A percentile compares a stretch with the other conserved stretches of the same genome.
Evolutionary conservation across 2,329 filamentous ascomycete species (phyloP).

Genomic region (Alternaria brassicicola): DNA sequence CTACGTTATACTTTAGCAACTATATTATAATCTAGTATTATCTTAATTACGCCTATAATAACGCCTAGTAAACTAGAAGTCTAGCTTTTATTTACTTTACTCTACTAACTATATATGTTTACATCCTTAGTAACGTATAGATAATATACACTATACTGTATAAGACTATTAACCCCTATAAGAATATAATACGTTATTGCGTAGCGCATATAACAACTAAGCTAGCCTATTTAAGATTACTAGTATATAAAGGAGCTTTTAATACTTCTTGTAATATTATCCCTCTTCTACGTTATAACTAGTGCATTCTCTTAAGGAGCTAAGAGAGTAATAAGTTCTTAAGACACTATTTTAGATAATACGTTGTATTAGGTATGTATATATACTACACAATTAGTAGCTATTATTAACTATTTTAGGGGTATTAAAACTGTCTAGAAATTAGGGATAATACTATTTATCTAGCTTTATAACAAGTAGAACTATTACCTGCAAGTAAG

Average conservation of each 20-base stretch:
- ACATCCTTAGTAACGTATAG: not conserved
- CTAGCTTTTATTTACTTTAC: not conserved
- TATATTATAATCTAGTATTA: not conserved
- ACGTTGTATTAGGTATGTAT: slow-evolving; percentile 1
- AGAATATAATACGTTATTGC: not conserved
- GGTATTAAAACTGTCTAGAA: not conserved
- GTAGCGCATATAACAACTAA: not conserved
- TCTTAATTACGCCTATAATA: not conserved
- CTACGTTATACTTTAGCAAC: not conserved
- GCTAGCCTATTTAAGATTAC: not conserved
- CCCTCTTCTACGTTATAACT: not conserved
- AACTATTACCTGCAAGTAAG: not conserved
- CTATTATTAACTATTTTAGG: not conserved
- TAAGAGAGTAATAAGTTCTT: not conserved
- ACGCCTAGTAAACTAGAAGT: not conserved
- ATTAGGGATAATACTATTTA: not conserved
- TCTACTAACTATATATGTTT: not conserved
- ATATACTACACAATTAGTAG: not conserved
- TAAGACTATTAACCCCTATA: not conserved
- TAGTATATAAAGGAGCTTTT: slow-evolving; percentile 7
- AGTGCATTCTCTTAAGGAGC: not conserved
- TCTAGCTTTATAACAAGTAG: not conserved
- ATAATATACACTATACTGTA: not conserved
- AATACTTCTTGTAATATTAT: not conserved
- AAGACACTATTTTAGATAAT: slow-evolving; percentile 1